Evolutionary conservation across 1,139 yeast species (phyloP).

Genomic region (Saccharomyces uvarum): DNA sequence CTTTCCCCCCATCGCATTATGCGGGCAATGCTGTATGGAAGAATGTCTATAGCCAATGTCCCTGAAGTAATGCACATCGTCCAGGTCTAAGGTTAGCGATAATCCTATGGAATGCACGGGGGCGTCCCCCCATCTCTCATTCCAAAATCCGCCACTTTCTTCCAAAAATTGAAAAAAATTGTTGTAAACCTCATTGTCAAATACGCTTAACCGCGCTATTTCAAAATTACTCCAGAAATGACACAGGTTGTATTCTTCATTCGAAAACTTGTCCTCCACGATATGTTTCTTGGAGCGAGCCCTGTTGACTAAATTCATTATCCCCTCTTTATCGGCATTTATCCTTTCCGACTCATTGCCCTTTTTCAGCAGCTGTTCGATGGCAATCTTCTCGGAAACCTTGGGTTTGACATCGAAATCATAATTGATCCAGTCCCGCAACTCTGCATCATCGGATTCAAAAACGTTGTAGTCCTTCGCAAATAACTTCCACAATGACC

Average conservation of each 20-base stretch:
- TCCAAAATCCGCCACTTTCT: conserved; percentile 68
- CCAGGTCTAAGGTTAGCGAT: conserved; percentile 58
- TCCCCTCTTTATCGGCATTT: conserved; percentile 17
- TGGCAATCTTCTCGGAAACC: conserved; percentile 27
- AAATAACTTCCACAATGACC: conserved; percentile 54
- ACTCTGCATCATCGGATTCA: conserved; percentile 42
- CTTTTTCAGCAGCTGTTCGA: conserved; percentile 21
- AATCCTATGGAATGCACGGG: conserved; percentile 83
- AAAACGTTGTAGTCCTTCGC: conserved; percentile 32
- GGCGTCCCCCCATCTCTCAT: conserved; percentile 94
- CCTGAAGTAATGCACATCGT: conserved; percentile 77
- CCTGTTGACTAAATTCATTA: conserved; percentile 17
- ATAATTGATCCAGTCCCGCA: conserved; percentile 26
- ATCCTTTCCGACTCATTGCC: conserved; percentile 7
- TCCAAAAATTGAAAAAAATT: conserved; percentile 63
- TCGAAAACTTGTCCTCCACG: conserved; percentile 45
- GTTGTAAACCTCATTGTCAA: conserved; percentile 55
- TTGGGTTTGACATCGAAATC: conserved; percentile 21
- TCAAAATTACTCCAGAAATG: conserved; percentile 96
- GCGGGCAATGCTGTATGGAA: conserved; percentile 75
- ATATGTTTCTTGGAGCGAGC: conserved; percentile 20
- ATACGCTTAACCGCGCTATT: conserved; percentile 72
- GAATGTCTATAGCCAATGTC: conserved; percentile 86
- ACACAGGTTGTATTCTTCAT: conserved; percentile 67
- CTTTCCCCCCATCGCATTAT: conserved; percentile 35